Conservation (phyloP, 2,329 filamentous ascomycete genomes). For the Aspergillus calidoustus region DNA sequence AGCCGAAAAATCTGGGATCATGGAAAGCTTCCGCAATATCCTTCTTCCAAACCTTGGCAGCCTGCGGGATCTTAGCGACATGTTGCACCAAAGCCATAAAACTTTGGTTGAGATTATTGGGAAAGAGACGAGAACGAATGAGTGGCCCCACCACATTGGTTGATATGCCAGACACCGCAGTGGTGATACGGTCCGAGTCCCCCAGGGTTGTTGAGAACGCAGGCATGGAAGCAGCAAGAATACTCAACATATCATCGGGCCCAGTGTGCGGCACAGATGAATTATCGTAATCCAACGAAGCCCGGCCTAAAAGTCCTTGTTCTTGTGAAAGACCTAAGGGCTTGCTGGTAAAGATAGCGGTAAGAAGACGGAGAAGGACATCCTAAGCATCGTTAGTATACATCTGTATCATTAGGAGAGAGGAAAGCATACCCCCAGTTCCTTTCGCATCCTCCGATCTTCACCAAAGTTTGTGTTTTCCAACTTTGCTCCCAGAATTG, state of each 20-base stretch:
- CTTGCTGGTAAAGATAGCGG: conserved; percentile 91
- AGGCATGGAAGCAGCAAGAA: conserved; percentile 78
- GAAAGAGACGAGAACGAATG: conserved; percentile 83
- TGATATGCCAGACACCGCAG: conserved; percentile 79
- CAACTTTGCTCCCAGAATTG: conserved; percentile 89
- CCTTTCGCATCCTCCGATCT: conserved; percentile 86
- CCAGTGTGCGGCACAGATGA: conserved; percentile 49
- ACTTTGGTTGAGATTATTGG: conserved; percentile 76
- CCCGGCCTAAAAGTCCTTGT: conserved; percentile 45
- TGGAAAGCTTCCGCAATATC: conserved; percentile 92
- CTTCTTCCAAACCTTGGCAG: conserved; percentile 89
- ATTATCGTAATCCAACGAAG: conserved; percentile 47
- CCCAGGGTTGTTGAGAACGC: conserved; percentile 81
- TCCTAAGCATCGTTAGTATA: conserved; percentile 61
- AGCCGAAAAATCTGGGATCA: conserved; percentile 82
- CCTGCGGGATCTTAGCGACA: conserved; percentile 75
- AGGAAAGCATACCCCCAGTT: conserved; percentile 72
- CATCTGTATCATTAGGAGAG: neutral
- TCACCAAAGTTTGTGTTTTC: conserved; percentile 98
- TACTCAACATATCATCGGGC: conserved; percentile 76
- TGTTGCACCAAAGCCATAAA: conserved; percentile 76
- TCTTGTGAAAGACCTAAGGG: conserved; percentile 74
- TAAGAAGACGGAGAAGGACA: conserved; percentile 82
- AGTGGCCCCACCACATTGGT: conserved; percentile 80
- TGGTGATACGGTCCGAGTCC: conserved; percentile 80